Conservation (phyloP, 306 rosid species). For the Fagus crenata region DNA sequence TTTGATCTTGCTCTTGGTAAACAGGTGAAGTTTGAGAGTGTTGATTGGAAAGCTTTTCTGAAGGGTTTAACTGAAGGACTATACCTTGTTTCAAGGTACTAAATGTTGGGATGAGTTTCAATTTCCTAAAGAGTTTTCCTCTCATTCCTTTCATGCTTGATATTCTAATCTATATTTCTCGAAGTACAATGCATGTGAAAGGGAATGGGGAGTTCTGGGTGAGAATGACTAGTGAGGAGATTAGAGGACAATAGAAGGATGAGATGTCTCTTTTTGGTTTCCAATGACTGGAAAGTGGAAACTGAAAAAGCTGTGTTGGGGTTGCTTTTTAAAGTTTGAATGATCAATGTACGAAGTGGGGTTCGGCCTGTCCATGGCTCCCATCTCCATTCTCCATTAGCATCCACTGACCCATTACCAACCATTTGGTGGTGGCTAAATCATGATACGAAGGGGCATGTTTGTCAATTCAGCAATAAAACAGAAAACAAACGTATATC, state of each 20-base stretch:
- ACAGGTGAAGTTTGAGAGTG: slow-evolving; percentile 39
- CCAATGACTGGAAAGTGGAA: slow-evolving; percentile 46
- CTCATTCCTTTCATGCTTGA: slow-evolving; percentile 50
- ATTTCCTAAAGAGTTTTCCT: slow-evolving; percentile 53
- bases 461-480: slow-evolving; percentile 24
- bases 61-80: slow-evolving; percentile 48
- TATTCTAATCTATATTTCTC: slow-evolving; percentile 23
- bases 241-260: slow-evolving; percentile 36
- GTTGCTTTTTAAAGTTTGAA: slow-evolving; percentile 44
- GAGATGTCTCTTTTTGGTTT: slow-evolving; percentile 35
- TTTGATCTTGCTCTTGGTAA: slow-evolving; percentile 41
- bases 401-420: slow-evolving; percentile 60
- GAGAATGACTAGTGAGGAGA: slow-evolving; percentile 41
- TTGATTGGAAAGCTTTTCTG: slow-evolving; percentile 41
- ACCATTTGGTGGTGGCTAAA: slow-evolving; percentile 61
- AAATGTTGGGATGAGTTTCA: slow-evolving; percentile 57
- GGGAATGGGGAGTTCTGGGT: slow-evolving; percentile 16
- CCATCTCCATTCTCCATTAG: slow-evolving; percentile 33
- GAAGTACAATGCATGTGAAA: slow-evolving; percentile 43
- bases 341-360: slow-evolving; percentile 55
- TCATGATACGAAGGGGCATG: slow-evolving; percentile 44
- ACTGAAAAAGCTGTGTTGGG: slow-evolving; percentile 40
- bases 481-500: slow-evolving; percentile 18
- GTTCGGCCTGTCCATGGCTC: slow-evolving; percentile 39
- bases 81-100: slow-evolving; percentile 58